Conservation (phyloP, 257 asterid species). For the Nicotiana benthamiana region DNA sequence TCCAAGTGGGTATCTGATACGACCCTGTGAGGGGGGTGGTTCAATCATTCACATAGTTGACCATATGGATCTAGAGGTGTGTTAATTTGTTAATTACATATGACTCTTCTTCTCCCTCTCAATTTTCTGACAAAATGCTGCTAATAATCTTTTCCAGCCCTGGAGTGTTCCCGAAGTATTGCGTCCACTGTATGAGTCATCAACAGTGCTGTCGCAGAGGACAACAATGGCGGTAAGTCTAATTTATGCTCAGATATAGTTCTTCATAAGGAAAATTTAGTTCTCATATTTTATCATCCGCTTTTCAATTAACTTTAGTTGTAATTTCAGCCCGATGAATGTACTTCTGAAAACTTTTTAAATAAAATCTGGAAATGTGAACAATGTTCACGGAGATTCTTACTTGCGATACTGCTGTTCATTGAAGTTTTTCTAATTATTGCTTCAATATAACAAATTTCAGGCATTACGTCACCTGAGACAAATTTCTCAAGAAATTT, state of each 20-base stretch:
- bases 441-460: not conserved
- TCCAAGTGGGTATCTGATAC: conserved; percentile 86
- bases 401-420: not conserved
- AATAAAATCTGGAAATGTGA: not conserved
- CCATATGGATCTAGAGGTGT: conserved; percentile 86
- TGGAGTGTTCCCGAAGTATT: conserved; percentile 97
- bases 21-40: conserved; percentile 99
- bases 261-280: not conserved
- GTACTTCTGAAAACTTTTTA: not conserved
- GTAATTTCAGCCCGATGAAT: not conserved
- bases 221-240: conserved; percentile 74
- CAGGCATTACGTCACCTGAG: conserved; percentile 93
- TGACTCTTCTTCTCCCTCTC: not conserved
- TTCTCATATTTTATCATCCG: not conserved
- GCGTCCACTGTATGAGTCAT: conserved; percentile 88
- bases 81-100: not conserved
- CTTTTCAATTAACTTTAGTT: not conserved
- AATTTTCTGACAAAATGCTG: not conserved
- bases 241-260: not conserved
- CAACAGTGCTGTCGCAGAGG: conserved; percentile 78
- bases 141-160: conserved; percentile 42
- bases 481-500: conserved; percentile 80
- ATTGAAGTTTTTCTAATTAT: not conserved
- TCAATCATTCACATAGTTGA: conserved; percentile 91
- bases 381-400: not conserved